phyloP scores from a whole-genome alignment of 805 yeast species.

The Metschnikowia matae region DNA sequence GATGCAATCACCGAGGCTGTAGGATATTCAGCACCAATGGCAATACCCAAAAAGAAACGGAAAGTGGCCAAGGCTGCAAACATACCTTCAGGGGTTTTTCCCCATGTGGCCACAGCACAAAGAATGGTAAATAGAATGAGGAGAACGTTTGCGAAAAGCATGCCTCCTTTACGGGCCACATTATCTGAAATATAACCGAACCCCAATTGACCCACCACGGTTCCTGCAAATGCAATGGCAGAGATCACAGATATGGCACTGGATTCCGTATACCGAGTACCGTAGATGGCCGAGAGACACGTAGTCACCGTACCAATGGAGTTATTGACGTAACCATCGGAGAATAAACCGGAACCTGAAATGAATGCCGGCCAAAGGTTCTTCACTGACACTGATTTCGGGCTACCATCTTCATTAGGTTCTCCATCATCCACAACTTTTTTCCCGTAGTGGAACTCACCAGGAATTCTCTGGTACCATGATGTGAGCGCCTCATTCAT shows the following conservation, averaged over 20 bases:
- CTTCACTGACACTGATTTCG: constrained; percentile 19
- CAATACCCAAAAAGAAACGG: constrained; percentile 84
- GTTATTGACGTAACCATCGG: constrained; percentile 91
- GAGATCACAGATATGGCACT: constrained; percentile 75
- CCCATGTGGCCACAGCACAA: constrained; percentile 68
- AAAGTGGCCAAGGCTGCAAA: constrained; percentile 79
- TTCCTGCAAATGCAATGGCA: constrained; percentile 88
- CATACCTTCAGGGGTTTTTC: constrained; percentile 68
- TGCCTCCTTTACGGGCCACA: constrained; percentile 75
- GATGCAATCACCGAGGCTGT: constrained; percentile 92
- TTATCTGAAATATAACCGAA: constrained; percentile 83
- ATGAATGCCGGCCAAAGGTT: constrained; percentile 29
- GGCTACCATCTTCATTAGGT: constrained; percentile 13
- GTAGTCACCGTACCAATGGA: constrained; percentile 75
- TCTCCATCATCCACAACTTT: constrained; percentile 10
- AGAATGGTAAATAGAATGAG: constrained; percentile 75
- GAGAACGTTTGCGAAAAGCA: constrained; percentile 73
- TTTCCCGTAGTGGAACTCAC: constrained; percentile 8
- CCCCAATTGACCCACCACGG: constrained; percentile 76
- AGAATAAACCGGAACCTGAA: constrained; percentile 89
- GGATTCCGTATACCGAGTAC: constrained; percentile 55
- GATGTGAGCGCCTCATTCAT: constrained; percentile 12
- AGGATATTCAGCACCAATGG: constrained; percentile 94
- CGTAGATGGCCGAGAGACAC: constrained; percentile 64
- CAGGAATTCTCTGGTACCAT: constrained; percentile 14